A percentile compares a stretch with the other conserved stretches of the same genome.
phyloP scores from a whole-genome alignment of 495 filamentous ascomycete genomes.

The Aspergillus olivimuriae region DNA sequence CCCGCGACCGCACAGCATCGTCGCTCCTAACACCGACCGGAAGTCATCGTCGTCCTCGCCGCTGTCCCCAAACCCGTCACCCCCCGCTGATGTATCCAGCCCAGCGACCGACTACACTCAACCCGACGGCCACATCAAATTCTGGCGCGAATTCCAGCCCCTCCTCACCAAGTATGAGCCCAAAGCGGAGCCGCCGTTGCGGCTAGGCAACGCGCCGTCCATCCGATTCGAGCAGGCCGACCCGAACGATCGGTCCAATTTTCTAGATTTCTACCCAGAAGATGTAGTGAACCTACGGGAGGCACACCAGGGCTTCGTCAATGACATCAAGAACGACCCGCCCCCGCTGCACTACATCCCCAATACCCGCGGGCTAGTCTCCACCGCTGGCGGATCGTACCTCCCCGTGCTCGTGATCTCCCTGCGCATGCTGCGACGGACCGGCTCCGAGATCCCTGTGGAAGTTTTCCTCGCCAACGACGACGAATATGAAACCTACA shows the following conservation, averaged over 20 bases:
- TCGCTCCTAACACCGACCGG: background rate
- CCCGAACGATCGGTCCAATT: conserved; percentile 19
- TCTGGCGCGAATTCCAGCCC: conserved; percentile 23
- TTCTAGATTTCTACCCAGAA: conserved; percentile 23
- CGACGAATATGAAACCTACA: conserved; percentile 37
- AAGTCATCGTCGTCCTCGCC: background rate
- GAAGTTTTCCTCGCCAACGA: conserved; percentile 46
- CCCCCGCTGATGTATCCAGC: background rate
- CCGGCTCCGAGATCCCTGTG: conserved; percentile 46
- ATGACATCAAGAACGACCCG: conserved; percentile 24
- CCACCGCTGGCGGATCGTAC: conserved; percentile 29
- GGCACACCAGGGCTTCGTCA: conserved; percentile 31
- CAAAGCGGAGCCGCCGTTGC: conserved; percentile 14
- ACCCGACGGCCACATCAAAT: conserved; percentile 16
- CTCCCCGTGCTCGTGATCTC: conserved; percentile 41
- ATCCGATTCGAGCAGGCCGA: conserved; percentile 19
- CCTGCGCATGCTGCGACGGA: conserved; percentile 45
- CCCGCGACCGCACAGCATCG: conserved; percentile 1
- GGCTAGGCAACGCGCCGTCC: conserved; percentile 16
- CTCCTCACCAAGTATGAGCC: conserved; percentile 14
- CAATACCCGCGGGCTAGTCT: conserved; percentile 39
- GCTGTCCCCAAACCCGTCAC: background rate
- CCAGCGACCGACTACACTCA: background rate
- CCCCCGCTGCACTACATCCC: conserved; percentile 30
- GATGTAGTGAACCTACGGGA: conserved; percentile 25